phyloP scores from a whole-genome alignment of 2,329 filamentous ascomycete species.

The Lachnellula subtilissima region DNA sequence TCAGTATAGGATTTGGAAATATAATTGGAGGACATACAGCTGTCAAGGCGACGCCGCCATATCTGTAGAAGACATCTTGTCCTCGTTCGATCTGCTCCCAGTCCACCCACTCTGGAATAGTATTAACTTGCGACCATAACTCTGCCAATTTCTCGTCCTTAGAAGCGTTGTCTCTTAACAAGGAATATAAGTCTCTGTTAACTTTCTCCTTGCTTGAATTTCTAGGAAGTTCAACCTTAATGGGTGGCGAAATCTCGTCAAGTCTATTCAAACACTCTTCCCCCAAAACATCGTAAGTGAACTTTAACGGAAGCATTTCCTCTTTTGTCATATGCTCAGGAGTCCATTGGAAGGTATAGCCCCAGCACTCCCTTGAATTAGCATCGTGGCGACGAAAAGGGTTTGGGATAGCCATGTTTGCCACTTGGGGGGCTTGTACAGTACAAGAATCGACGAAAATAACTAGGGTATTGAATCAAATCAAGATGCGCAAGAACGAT shows the following conservation, averaged over 20 bases:
- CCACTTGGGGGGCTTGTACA: neutral
- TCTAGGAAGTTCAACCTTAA: constrained; percentile 18
- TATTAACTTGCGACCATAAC: constrained; percentile 64
- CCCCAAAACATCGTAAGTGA: constrained; percentile 63
- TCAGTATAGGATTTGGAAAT: neutral
- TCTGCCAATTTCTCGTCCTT: constrained; percentile 49
- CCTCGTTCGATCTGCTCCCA: constrained; percentile 71
- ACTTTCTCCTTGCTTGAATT: constrained; percentile 20
- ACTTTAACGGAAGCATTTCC: constrained; percentile 55
- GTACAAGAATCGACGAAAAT: neutral
- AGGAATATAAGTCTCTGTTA: constrained; percentile 55
- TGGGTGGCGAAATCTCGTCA: constrained; percentile 54
- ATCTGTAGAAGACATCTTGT: constrained; percentile 73
- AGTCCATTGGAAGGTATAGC: constrained; percentile 66
- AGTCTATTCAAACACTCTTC: constrained; percentile 61
- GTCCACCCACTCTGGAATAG: constrained; percentile 69
- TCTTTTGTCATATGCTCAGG: constrained; percentile 56
- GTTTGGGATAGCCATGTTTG: constrained; percentile 1
- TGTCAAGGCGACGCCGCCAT: constrained; percentile 62
- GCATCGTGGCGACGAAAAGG: constrained; percentile 2
- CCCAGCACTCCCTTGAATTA: constrained; percentile 42
- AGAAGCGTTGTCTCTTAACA: constrained; percentile 54
- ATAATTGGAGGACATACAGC: constrained; percentile 35
- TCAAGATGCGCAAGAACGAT: neutral
- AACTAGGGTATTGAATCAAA: neutral